Conservation (phyloP, 2,329 filamentous ascomycete genomes). For the Aureobasidium sp. region DNA sequence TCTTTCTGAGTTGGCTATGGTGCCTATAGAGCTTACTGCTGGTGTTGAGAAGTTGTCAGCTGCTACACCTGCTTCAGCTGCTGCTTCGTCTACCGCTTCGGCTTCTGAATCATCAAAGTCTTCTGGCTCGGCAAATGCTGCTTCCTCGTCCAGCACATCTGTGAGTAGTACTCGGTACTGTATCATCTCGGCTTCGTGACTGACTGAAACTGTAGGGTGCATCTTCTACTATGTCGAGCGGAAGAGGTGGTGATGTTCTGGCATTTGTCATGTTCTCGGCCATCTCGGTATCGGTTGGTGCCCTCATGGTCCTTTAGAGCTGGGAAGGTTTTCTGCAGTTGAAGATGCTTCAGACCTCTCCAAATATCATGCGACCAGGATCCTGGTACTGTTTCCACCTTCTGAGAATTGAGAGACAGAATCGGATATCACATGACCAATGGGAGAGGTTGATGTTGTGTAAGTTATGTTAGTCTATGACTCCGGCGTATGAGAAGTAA, state of each 20-base stretch:
- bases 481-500: not conserved
- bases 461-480: too few species aligned
- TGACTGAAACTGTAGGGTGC: not conserved
- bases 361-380: not conserved
- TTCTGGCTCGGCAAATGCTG: not conserved
- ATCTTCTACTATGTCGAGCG: not conserved
- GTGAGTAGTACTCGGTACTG: not conserved
- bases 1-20: not conserved
- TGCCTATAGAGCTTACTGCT: not conserved
- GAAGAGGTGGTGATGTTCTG: not conserved
- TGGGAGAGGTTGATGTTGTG: not conserved
- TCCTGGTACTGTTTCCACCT: not conserved
- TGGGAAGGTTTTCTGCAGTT: too few species aligned
- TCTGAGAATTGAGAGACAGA: not conserved
- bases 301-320: slow-evolving; percentile 3
- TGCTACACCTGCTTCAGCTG: not conserved
- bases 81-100: not conserved
- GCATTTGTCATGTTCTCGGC: slow-evolving; percentile 3
- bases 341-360: not conserved
- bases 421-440: not conserved
- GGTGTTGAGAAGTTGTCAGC: not conserved
- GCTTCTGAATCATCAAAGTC: not conserved
- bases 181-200: not conserved
- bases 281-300: not conserved
- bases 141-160: not conserved